Percentiles rank a stretch among this genome's conserved stretches.
Evolutionary conservation across 208 protist species (phyloP).

Genomic region (Leishmania tropica): DNA sequence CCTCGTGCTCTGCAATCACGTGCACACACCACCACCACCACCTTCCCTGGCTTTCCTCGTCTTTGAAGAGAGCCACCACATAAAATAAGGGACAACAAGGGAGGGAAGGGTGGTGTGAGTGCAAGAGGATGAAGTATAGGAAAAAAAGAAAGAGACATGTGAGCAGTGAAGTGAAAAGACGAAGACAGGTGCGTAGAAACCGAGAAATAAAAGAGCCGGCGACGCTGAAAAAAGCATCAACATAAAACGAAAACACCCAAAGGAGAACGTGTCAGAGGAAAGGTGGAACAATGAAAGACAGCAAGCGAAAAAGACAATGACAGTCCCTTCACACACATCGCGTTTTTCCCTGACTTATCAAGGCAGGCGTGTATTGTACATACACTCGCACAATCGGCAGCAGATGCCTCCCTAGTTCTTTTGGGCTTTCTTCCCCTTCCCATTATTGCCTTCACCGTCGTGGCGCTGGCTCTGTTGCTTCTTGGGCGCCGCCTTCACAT

Average conservation of each 20-base stretch:
- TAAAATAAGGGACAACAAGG: conserved; percentile 1
- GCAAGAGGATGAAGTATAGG: neutral
- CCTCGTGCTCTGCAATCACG: neutral
- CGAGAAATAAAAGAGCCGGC: conserved; percentile 10
- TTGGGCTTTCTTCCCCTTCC: too few relatives aligned
- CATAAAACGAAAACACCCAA: too few relatives aligned
- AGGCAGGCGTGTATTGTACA: too few relatives aligned
- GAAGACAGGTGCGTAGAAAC: neutral
- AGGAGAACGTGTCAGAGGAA: neutral
- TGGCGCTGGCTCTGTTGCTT: too few relatives aligned
- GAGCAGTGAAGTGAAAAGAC: neutral
- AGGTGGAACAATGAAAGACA: neutral
- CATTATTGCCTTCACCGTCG: too few relatives aligned
- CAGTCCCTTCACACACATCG: conserved; percentile 9
- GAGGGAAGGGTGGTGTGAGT: neutral
- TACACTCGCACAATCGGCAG: too few relatives aligned
- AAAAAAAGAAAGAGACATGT: neutral
- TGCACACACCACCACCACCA: neutral
- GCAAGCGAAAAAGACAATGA: conserved; percentile 15
- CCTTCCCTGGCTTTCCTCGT: neutral
- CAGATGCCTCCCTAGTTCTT: too few relatives aligned
- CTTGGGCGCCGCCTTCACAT: too few relatives aligned
- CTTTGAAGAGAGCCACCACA: neutral
- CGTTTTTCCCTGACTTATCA: too few relatives aligned
- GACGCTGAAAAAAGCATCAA: neutral